Base-by-base conservation (phyloP, 805 yeast genomes). In the Metschnikowia gruessii region DNA sequence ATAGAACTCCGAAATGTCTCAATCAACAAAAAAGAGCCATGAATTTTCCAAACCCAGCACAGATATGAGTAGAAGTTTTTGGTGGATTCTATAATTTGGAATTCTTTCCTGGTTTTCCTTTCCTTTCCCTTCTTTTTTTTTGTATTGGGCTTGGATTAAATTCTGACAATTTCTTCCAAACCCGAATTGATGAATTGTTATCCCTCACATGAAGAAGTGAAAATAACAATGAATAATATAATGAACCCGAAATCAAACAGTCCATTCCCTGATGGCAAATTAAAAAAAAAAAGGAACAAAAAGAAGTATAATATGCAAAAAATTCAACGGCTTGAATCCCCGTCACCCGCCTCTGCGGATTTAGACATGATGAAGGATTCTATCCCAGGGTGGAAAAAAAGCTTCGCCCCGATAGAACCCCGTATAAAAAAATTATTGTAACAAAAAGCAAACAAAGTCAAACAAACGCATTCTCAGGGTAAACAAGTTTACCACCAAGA, bases 1-100 rank as follows among this genome's bases (percentile, higher is more conserved):
- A 57, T 60, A 57, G 56, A 57, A 54, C 60, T 42, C 44, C 70
- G 68, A 70, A 68, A 69, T 67, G 75, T 69, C 75, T 69, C 68
- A 68, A 68, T 64, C 72, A 68, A 43, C 43, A 44, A 53, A 51
- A 47, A 38, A 46, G 40, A 48, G 51, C 55, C 55, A 52, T 51
- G 51, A 30, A 42, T 49, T 39, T 41, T 50, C 42, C 41, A 49
- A 50, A 42, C 48, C 43, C 48, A 51, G 55, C 45, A 53, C 45
- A 52, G 48, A 51, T 45, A 49, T 45, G 49, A 58, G 52, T 50
- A 50, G 53, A 49, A 45, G 40, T 45, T 50, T 42, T 45, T 42
- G 48, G 46, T 45, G 49, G 51, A 45, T 42, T 51, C 50, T 44
- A 52, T 50, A 47, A 49, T 47, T 37, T 45, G 51, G 50, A 46